These are phyloP conservation scores for Naganishia randhawae DNA, from an alignment of 768 basidiomycete genomes.

Conservation along the genomic window DNA sequence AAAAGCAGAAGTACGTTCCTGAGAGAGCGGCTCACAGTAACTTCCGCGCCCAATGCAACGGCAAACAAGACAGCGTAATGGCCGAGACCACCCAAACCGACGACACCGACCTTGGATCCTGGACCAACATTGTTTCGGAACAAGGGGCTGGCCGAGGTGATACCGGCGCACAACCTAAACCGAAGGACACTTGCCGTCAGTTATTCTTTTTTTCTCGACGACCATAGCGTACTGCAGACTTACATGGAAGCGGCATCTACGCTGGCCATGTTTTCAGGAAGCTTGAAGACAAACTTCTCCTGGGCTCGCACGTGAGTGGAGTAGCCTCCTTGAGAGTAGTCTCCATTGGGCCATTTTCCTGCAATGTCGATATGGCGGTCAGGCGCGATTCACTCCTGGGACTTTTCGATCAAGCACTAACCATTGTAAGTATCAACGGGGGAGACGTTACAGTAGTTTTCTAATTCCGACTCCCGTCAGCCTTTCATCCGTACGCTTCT, in stretches of 20 bases:
- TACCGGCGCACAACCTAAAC: slow-evolving; percentile 58
- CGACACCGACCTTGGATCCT: slow-evolving; percentile 64
- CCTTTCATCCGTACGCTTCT: background rate
- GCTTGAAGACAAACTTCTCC: slow-evolving; percentile 59
- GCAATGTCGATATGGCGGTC: background rate
- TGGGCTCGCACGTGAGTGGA: slow-evolving; percentile 55
- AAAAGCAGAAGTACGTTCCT: background rate
- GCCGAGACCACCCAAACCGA: slow-evolving; percentile 61
- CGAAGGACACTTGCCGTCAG: background rate
- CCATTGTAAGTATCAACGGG: slow-evolving; percentile 48
- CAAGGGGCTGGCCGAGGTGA: slow-evolving; percentile 65
- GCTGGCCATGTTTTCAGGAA: slow-evolving; percentile 59
- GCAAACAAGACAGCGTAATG: slow-evolving; percentile 54
- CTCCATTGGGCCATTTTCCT: slow-evolving; percentile 45
- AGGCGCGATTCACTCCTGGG: slow-evolving; percentile 12
- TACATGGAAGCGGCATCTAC: slow-evolving; percentile 61
- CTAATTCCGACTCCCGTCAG: background rate
- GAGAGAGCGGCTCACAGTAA: slow-evolving; percentile 50
- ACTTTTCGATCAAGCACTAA: slow-evolving; percentile 23
- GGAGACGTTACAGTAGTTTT: slow-evolving; percentile 27
- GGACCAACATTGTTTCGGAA: slow-evolving; percentile 58
- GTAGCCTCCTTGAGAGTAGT: slow-evolving; percentile 55
- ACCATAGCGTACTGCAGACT: slow-evolving; percentile 16
- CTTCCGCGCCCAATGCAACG: slow-evolving; percentile 60
- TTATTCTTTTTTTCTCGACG: background rate